Conservation (phyloP, 805 yeast genomes). For the Monosporozyma servazzii region DNA sequence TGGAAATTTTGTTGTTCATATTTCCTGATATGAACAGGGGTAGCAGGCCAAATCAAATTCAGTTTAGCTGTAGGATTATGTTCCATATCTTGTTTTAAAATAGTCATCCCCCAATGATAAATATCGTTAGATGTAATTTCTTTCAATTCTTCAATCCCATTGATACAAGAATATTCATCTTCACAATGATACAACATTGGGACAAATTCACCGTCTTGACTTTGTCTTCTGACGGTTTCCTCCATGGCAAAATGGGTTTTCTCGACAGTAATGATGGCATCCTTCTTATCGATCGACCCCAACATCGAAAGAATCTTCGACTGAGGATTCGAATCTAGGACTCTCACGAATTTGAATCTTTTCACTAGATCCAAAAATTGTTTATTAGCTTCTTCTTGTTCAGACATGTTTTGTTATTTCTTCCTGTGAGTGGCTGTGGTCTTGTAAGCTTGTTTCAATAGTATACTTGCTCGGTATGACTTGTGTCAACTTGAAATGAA, state of each 20-base stretch:
- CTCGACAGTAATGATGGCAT: constrained; percentile 67
- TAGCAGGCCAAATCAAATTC: constrained; percentile 81
- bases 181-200: constrained; percentile 22
- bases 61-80: constrained; percentile 54
- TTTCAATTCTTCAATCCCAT: constrained; percentile 21
- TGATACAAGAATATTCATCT: constrained; percentile 23
- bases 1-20: constrained; percentile 51
- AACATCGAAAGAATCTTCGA: constrained; percentile 54
- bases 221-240: constrained; percentile 12
- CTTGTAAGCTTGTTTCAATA: too few relatives aligned
- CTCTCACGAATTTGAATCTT: constrained; percentile 37
- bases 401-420: not conserved
- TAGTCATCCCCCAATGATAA: constrained; percentile 71
- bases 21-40: constrained; percentile 73
- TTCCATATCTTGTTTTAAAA: constrained; percentile 38
- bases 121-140: constrained; percentile 68
- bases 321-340: constrained; percentile 53
- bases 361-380: constrained; percentile 20
- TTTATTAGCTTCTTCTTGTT: not conserved
- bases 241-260: constrained; percentile 52
- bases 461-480: too few relatives aligned
- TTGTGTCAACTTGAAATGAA: too few relatives aligned
- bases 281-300: constrained; percentile 51
- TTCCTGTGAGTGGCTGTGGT: not conserved
- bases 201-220: constrained; percentile 3